Percentiles rank a stretch among this genome's conserved stretches.
These are phyloP conservation scores for Arthroderma sp. DNA, from an alignment of 2,329 filamentous ascomycete species.

Conservation along the genomic window DNA sequence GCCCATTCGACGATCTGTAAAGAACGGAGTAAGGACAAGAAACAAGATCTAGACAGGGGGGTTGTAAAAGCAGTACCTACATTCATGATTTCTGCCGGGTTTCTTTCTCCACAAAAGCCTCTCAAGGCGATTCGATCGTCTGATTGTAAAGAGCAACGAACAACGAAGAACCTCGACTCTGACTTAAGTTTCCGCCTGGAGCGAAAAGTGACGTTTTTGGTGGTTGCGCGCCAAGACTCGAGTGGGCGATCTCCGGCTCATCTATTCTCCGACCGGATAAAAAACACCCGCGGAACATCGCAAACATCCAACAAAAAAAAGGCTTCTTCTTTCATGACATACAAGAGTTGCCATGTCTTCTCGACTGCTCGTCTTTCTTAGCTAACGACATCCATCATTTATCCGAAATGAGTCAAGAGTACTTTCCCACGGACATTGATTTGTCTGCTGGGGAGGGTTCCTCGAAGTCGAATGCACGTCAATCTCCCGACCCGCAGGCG, in stretches of 20 bases:
- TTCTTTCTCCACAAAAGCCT: no score
- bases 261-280: background rate
- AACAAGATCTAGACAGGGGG: background rate
- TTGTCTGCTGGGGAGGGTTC: constrained; percentile 26
- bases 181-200: no score
- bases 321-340: no score
- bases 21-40: background rate
- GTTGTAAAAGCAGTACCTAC: background rate
- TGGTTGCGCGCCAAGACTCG: no score
- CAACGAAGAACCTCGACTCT: no score
- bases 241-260: no score
- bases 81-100: background rate
- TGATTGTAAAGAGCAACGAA: no score
- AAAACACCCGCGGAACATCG: background rate
- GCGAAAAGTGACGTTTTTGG: no score
- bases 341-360: no score
- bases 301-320: background rate
- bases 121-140: no score
- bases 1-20: constrained; percentile 90
- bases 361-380: no score
- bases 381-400: background rate
- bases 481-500: constrained; percentile 12
- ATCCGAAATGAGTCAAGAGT: constrained; percentile 31
- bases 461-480: constrained; percentile 17
- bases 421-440: constrained; percentile 23